Evolutionary conservation across 2,329 filamentous ascomycete species (phyloP).

Genomic region (Hypomyces rosellus): DNA sequence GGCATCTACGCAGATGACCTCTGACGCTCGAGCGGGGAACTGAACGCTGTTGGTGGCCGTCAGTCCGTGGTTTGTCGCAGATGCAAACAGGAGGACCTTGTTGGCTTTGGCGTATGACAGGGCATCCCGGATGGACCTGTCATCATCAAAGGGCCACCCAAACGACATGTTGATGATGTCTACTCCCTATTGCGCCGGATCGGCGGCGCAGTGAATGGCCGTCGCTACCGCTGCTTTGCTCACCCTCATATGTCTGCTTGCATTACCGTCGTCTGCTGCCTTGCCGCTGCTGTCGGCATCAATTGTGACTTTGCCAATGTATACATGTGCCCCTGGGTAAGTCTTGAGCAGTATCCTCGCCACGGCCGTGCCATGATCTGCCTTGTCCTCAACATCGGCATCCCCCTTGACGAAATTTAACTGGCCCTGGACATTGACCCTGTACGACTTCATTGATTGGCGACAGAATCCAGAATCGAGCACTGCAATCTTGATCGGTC

Average conservation of each 20-base stretch:
- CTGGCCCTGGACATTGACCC: too few relatives aligned
- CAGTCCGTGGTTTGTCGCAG: not conserved
- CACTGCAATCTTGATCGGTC: too few relatives aligned
- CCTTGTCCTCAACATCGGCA: not conserved
- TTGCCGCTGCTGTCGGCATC: too few relatives aligned
- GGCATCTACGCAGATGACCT: slow-evolving; percentile 1
- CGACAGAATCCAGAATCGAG: too few relatives aligned
- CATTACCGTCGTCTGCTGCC: too few relatives aligned
- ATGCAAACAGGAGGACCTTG: not conserved
- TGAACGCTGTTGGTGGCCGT: not conserved
- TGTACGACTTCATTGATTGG: too few relatives aligned
- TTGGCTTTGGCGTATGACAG: not conserved
- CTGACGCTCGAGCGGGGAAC: not conserved
- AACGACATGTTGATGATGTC: slow-evolving; percentile 4
- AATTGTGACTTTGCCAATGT: not conserved
- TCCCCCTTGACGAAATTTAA: not conserved
- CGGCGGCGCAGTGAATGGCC: not conserved
- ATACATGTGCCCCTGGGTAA: not conserved
- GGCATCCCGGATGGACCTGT: not conserved
- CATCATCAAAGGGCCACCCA: not conserved
- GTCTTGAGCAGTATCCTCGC: not conserved
- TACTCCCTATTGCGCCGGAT: not conserved
- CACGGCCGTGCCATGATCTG: slow-evolving; percentile 1
- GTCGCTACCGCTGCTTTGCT: not conserved
- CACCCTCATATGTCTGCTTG: not conserved